Evolutionary conservation across 345 rosid species (phyloP), one percentile per base, ranked within the genome.

Genomic region (Salix suchowensis): DNA sequence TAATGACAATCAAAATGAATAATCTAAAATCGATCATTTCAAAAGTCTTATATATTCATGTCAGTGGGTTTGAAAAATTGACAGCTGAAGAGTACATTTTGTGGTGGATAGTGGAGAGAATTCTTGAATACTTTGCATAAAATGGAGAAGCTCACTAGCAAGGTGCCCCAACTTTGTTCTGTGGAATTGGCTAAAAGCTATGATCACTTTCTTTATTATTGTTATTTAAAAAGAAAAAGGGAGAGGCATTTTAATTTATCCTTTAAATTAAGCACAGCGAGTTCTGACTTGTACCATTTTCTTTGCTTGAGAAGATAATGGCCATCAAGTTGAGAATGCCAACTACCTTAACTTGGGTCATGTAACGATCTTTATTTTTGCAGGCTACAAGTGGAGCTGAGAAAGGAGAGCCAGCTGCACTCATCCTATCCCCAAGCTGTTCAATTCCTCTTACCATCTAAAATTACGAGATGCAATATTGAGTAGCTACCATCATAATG

Each of bases 371-470:
- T 50, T 66, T 44, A 74, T 50, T 71, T 80, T 7, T 72, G 78
- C 84, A 93, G 96, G 85, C 84, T 65, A 82, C 91, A 23, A 84
- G 82, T 86, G 97, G 98, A 80, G 86, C 90, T 68, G 98, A 95
- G 86, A 93, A 93, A 86, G 98, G 98, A 80, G 98, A 95, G 84
- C 88, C 89, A 75, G 94, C 98, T 40, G 98, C 96, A n/a, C 66
- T 95, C 77, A 93, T 95, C 82, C 80, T 93, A 55, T 95, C 98
- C n/a, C 93, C 98, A 26, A 84, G 88, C 76, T 85, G 86, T 76
- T 81, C 90, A 67, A 73, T 86, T 82, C 89, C 86, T 12, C 77
- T 81, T 76, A 77, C 76, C 46, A 68, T 30, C 32, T 95, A 74
- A 88, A 85, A 86, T 76, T 95, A 71, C 88, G 90, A 13, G 97